phyloP scores from a whole-genome alignment of 2,329 filamentous ascomycete genomes.

The Claviceps sp. region DNA sequence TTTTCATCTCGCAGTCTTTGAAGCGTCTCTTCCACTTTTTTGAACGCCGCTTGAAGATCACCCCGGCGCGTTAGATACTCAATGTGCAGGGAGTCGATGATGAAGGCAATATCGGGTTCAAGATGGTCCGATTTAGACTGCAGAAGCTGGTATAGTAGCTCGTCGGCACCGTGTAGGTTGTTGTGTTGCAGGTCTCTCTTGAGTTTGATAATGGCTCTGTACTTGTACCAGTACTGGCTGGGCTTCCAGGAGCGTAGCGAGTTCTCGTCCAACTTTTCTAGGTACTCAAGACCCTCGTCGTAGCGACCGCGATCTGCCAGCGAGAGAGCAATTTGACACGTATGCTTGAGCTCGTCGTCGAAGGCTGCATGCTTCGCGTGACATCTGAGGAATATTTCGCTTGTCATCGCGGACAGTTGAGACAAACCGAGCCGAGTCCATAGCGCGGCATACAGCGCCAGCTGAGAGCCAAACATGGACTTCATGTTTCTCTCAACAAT shows the following conservation, averaged over 20 bases:
- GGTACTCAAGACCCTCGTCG: constrained; percentile 41
- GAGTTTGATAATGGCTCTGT: constrained; percentile 52
- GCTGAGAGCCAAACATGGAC: constrained; percentile 58
- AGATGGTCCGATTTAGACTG: constrained; percentile 37
- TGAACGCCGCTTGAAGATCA: constrained; percentile 33
- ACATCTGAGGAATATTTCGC: constrained; percentile 64
- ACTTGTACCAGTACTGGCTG: constrained; percentile 59
- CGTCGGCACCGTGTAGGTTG: constrained; percentile 36
- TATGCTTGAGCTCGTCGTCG: constrained; percentile 67
- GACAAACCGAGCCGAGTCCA: constrained; percentile 62
- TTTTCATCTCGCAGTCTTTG: constrained; percentile 29
- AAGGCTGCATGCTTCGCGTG: constrained; percentile 46
- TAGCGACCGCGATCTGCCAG: constrained; percentile 56
- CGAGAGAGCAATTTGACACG: constrained; percentile 50
- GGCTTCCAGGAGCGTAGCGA: constrained; percentile 61
- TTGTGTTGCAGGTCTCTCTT: constrained; percentile 46
- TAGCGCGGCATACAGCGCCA: constrained; percentile 57
- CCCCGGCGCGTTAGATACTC: constrained; percentile 36
- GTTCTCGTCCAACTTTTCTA: constrained; percentile 39
- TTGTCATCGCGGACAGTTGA: constrained; percentile 42
- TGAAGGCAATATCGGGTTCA: constrained; percentile 37
- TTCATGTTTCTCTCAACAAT: constrained; percentile 65
- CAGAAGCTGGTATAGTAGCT: constrained; percentile 37
- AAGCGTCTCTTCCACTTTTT: constrained; percentile 32
- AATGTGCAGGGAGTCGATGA: constrained; percentile 38